phyloP scores from a whole-genome alignment of 2,329 filamentous ascomycete species.

The Helminthosporium solani region DNA sequence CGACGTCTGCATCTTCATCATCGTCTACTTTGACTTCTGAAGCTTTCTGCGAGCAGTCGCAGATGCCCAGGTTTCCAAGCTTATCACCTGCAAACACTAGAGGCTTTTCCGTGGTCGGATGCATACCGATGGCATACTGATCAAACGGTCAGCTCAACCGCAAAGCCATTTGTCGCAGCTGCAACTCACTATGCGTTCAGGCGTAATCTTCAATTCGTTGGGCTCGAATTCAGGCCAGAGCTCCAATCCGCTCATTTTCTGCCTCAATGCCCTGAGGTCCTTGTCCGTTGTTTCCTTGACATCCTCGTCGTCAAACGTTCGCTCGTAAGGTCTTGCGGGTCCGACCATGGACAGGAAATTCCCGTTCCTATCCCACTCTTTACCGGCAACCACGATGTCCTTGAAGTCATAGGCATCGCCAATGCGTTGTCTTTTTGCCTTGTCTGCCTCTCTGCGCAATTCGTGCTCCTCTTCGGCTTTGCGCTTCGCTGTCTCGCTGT shows the following conservation, averaged over 20 bases:
- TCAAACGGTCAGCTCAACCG: conserved; percentile 8
- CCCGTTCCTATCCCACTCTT: conserved; percentile 68
- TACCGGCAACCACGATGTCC: conserved; percentile 77
- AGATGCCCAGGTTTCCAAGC: conserved; percentile 83
- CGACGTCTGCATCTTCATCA: conserved; percentile 62
- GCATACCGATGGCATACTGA: conserved; percentile 80
- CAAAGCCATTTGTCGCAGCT: conserved; percentile 13
- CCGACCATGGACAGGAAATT: conserved; percentile 68
- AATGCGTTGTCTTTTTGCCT: conserved; percentile 64
- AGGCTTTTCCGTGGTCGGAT: conserved; percentile 82
- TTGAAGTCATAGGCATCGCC: conserved; percentile 69
- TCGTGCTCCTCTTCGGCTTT: conserved; percentile 67
- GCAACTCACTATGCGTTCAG: conserved; percentile 64
- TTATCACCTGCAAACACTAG: conserved; percentile 95
- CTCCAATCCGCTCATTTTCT: conserved; percentile 73
- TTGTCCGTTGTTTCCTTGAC: conserved; percentile 76
- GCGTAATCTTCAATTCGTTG: conserved; percentile 84
- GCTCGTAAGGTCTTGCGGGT: conserved; percentile 74
- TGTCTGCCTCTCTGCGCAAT: conserved; percentile 57
- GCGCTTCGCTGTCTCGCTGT: conserved; percentile 66
- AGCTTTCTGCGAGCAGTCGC: conserved; percentile 76
- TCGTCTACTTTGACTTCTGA: conserved; percentile 57
- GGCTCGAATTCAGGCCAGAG: conserved; percentile 84
- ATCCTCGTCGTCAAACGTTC: conserved; percentile 85
- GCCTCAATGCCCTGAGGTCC: conserved; percentile 68